Conservation (phyloP, 2,329 filamentous ascomycete species). For the Fusarium denticulatum region DNA sequence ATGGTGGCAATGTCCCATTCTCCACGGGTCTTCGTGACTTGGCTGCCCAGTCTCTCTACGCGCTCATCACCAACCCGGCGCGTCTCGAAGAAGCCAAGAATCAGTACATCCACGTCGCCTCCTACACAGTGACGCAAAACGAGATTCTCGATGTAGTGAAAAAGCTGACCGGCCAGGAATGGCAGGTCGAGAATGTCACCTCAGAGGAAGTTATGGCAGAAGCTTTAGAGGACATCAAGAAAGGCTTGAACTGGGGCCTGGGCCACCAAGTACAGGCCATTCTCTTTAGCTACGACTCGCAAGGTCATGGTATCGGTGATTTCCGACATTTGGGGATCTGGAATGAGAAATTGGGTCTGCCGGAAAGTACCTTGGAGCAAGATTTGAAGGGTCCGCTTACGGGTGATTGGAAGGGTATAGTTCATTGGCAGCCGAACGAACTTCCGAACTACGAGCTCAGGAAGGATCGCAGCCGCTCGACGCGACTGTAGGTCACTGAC, state of each 20-base stretch:
- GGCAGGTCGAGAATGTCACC: background rate
- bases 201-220: background rate
- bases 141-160: background rate
- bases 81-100: background rate
- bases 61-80: background rate
- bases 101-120: background rate
- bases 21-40: conserved; percentile 8
- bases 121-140: background rate
- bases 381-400: background rate
- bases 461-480: background rate
- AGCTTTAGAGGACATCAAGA: background rate
- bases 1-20: conserved; percentile 4
- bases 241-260: background rate
- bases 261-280: background rate
- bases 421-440: background rate
- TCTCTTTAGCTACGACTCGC: background rate
- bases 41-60: conserved; percentile 3
- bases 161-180: background rate
- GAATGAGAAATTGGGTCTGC: background rate
- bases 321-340: background rate
- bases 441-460: background rate
- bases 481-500: background rate
- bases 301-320: background rate
- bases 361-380: background rate
- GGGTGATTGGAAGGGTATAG: background rate